A percentile compares a stretch with the other conserved stretches of the same genome.
These are phyloP conservation scores for Trametes cingulata DNA, from an alignment of 768 basidiomycete species.

Conservation along the genomic window DNA sequence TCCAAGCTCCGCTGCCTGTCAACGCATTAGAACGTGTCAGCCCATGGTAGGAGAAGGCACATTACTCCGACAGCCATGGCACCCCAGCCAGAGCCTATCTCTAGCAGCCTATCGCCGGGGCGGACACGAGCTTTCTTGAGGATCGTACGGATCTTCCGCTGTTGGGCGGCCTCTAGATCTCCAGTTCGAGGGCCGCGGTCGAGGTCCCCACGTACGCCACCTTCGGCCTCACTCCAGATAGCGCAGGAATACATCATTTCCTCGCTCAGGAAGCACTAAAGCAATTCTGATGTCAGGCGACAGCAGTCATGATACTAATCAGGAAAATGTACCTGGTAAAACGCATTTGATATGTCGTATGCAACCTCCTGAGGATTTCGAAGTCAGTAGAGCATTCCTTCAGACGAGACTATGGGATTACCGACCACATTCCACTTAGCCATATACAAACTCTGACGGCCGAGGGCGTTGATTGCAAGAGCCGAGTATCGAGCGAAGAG, in stretches of 20 bases:
- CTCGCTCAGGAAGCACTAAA: conserved; percentile 67
- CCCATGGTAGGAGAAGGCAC: neutral
- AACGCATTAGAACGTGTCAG: neutral
- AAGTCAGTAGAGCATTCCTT: neutral
- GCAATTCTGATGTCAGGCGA: neutral
- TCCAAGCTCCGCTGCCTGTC: conserved; percentile 41
- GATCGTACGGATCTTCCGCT: conserved; percentile 43
- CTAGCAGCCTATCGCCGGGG: conserved; percentile 45
- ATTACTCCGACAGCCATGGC: conserved; percentile 41
- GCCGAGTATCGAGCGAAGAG: conserved; percentile 21
- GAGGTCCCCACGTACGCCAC: conserved; percentile 71
- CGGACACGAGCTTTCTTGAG: conserved; percentile 43
- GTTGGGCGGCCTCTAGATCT: conserved; percentile 39
- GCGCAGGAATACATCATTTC: conserved; percentile 95
- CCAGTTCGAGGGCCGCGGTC: conserved; percentile 31
- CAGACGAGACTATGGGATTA: neutral
- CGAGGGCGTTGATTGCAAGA: conserved; percentile 53
- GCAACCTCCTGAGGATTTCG: conserved; percentile 48
- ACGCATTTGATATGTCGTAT: conserved; percentile 85
- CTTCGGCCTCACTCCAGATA: conserved; percentile 72
- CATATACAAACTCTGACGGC: conserved; percentile 67
- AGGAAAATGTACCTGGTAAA: conserved; percentile 62
- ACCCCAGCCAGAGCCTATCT: conserved; percentile 54
- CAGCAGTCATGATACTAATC: neutral
- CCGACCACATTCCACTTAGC: conserved; percentile 67